Base-by-base conservation (phyloP, 2,329 filamentous ascomycete genomes). In the Aspergillus pseudoterreus region DNA sequence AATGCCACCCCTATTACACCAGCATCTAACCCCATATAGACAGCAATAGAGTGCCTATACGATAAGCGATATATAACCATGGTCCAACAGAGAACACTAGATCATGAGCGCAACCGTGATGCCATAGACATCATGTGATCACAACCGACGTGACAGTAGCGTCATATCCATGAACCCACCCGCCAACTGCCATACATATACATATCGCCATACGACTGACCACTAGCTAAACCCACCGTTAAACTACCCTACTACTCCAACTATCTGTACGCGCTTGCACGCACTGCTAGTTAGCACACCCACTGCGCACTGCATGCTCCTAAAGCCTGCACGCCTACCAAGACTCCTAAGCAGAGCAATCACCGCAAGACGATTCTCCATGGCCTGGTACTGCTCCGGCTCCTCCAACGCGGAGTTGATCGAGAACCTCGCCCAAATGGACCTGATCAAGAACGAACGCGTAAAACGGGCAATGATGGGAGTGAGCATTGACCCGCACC, bases 381-480 rank as follows among this genome's bases (percentile, higher is more conserved):
- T 99, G 94, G 92, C 92, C 53, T 99, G 94, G 94, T 83, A 84
- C 59, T 90, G 88, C 70, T 88, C 86, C 6, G 92, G 90, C 54
- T 73, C 74, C 4, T 83, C 84, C 24, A 96, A 97, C 69, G 72
- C 74, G 38, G 84, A 85, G 51, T 79, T 99, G 45, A 78, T 97
- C 55, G 81, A 86, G 60, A 96, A 96, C 68, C 79, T 99, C 51
- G 85, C 77, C 68, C 78, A 73, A 38, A 83, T 88, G 61, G 80
- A 81, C 3, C 77, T 97, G 48, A 91, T 97, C 59, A 85, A 79
- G n/a, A 81, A 84, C 55, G 72, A 81, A 3, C 75, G 80, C 21
- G 88, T 95, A 32, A 88, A 86, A 63, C 78, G 82, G n/a, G 92
- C 92, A 50, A 95, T 97, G 78, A 73, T 88, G 43, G 81, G 81